A percentile compares a stretch with the other conserved stretches of the same genome.
These are phyloP conservation scores for Malus domestica DNA, from an alignment of 306 rosid genomes.

Conservation along the genomic window ASM211411v1 NC_041800.1:16047501-16048000, in stretches of 20 bases:
- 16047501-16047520: neutral
- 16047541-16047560: neutral
- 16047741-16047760: neutral
- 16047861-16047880: neutral
- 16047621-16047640: neutral
- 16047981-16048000: slow-evolving; percentile 71
- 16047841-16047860: neutral
- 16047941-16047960: slow-evolving; percentile 96
- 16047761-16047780: neutral
- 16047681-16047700: neutral
- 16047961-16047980: slow-evolving; percentile 96
- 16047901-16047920: slow-evolving; percentile 97
- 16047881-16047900: slow-evolving; percentile 52
- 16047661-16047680: neutral
- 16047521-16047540: neutral
- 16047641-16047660: neutral
- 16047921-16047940: slow-evolving; percentile 97
- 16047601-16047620: neutral
- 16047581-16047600: neutral
- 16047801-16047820: neutral
- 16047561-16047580: neutral
- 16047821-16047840: neutral
- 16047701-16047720: neutral
- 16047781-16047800: neutral
- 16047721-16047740: neutral